Base-by-base conservation (phyloP, 2,329 filamentous ascomycete species). In the Diaporthe sp. region DNA sequence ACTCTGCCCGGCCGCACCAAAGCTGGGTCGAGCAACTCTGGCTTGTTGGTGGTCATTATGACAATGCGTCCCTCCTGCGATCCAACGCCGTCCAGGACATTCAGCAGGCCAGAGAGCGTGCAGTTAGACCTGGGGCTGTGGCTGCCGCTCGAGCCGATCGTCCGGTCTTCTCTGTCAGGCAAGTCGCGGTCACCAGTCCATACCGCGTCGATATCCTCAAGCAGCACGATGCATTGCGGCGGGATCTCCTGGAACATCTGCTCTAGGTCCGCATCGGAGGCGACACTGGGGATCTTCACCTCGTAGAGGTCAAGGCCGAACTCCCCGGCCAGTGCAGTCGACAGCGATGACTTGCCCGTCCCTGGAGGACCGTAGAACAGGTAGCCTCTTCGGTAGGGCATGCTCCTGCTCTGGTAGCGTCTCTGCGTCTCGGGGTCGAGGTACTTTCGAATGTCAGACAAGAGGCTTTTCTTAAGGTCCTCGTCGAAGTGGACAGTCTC, bases 41-140 rank as follows among this genome's bases (percentile, higher is more conserved):
- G 86, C 73, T 90, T 88, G 77, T 94, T 94, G 0, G 92, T 93
- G 0, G 92, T 94, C 92, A 94, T 94, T 76, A 94, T 89, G 1
- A 94, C 84, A 1, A 94, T 89, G 10, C 91, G 87, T 1, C 92
- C 92, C 82, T 94, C 92, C 74, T 90, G 89, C 0, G 90, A 90
- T 0, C 91, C 91, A 0, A 93, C 91, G 2, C 92, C 92, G 76
- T 93, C 92, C 76, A 94, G 90, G 35, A 91, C 89, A 74, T 94
- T 94, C 13, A 94, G 86, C 0, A 94, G 84, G 0, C 90, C 92
- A 0, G 91, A 93, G 1, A 94, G 87, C 0, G 90, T 78, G 70
- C 75, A 76, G 7, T 73, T 71, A n/a, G 75, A 76, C 33, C 58
- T 69, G 10, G 75, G 73, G 28, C 70, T 76, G 58, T 68, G 66